Conservation (phyloP, 148 eudicot genomes). For the Arbutus unedo region DNA sequence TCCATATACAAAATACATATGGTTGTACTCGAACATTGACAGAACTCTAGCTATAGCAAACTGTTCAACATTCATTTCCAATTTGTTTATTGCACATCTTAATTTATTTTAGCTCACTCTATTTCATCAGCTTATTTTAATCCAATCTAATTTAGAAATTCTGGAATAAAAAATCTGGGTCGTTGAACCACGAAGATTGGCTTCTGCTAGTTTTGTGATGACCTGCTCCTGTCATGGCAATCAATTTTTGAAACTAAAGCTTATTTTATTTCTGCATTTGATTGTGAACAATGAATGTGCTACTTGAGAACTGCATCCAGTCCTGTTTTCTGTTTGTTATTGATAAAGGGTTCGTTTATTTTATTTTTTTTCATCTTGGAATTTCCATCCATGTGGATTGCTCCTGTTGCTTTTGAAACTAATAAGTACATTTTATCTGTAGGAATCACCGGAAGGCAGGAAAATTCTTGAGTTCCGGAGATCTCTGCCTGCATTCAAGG, state of each 20-base stretch:
- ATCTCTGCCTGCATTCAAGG: constrained; percentile 84
- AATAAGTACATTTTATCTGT: constrained; percentile 15
- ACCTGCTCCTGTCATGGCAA: neutral
- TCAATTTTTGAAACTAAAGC: neutral
- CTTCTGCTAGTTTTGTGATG: neutral
- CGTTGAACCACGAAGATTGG: neutral
- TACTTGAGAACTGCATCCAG: neutral
- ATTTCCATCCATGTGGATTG: constrained; percentile 2
- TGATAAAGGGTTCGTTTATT: neutral
- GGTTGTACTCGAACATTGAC: neutral
- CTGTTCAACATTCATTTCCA: neutral
- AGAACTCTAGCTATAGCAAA: neutral
- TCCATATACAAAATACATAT: neutral
- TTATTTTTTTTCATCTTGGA: neutral
- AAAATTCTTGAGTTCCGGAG: constrained; percentile 78
- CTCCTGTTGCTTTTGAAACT: neutral
- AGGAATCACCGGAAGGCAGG: constrained; percentile 98
- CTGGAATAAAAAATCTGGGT: neutral
- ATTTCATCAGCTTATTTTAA: neutral
- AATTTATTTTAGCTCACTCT: neutral
- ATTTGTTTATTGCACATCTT: neutral
- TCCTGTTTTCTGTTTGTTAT: neutral
- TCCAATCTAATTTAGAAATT: neutral
- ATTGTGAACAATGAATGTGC: neutral
- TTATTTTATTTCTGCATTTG: neutral